These are phyloP conservation scores for Fomes fomentarius DNA, from an alignment of 1,284 basidiomycete genomes.

Conservation along the genomic window DNA sequence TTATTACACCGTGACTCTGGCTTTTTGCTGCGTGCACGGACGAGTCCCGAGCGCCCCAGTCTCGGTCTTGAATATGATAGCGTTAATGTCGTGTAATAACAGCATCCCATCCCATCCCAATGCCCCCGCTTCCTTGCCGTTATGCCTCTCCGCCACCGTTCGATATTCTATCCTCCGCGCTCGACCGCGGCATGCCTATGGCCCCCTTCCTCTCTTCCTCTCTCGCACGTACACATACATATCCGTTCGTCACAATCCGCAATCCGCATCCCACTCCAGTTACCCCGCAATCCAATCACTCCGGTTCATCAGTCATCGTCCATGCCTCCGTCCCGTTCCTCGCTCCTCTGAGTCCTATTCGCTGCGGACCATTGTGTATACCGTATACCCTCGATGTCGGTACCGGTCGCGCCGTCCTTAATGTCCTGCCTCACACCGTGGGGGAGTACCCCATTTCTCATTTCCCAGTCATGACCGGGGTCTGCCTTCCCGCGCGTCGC, in stretches of 20 bases:
- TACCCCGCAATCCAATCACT: not conserved
- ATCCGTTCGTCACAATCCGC: not conserved
- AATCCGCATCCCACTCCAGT: not conserved
- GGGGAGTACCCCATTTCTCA: no score
- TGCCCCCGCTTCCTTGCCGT: constrained; percentile 12
- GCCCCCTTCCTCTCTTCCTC: not conserved
- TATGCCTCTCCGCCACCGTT: not conserved
- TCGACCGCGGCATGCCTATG: constrained; percentile 1
- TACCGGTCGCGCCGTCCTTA: constrained; percentile 1
- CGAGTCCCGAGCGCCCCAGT: no score
- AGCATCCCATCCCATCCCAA: constrained; percentile 6
- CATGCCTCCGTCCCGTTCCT: not conserved
- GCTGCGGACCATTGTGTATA: not conserved
- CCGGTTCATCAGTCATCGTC: not conserved
- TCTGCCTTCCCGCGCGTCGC: not conserved
- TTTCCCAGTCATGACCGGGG: not conserved
- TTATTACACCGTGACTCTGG: constrained; percentile 14
- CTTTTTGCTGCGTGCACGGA: not conserved
- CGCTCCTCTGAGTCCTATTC: not conserved
- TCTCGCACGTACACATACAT: constrained; percentile 4
- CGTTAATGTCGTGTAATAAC: constrained; percentile 25
- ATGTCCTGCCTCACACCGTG: no score
- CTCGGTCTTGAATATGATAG: constrained; percentile 21
- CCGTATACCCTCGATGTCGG: constrained; percentile 1
- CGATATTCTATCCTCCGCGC: not conserved